A percentile compares a stretch with the other conserved stretches of the same genome.
Evolutionary conservation across 805 yeast genomes (phyloP).

Genomic region (Pichia phayaonensis): DNA sequence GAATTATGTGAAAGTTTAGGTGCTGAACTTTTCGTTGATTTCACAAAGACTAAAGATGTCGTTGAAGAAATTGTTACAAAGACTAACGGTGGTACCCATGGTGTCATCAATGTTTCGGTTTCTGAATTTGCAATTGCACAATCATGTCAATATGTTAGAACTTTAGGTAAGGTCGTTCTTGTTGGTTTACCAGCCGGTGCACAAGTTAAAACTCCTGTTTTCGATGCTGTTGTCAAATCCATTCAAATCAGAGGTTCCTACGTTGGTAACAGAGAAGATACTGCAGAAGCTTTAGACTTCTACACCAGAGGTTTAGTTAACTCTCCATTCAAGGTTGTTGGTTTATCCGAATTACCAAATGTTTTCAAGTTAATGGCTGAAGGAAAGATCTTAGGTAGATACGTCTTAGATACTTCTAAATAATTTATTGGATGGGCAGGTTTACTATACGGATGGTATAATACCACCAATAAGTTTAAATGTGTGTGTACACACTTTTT

Average conservation of each 20-base stretch:
- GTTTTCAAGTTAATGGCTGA: conserved; percentile 73
- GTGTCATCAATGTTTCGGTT: conserved; percentile 58
- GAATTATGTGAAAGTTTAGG: conserved; percentile 46
- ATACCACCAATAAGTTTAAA: neutral
- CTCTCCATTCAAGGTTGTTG: conserved; percentile 64
- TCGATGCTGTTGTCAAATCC: conserved; percentile 66
- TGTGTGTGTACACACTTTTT: neutral
- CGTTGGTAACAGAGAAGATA: conserved; percentile 85
- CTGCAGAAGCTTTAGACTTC: conserved; percentile 70
- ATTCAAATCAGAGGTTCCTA: conserved; percentile 72
- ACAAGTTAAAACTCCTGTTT: conserved; percentile 59
- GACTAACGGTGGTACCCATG: conserved; percentile 53
- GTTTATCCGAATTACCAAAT: conserved; percentile 59
- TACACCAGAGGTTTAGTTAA: conserved; percentile 57
- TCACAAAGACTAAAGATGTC: conserved; percentile 36
- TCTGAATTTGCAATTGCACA: conserved; percentile 44
- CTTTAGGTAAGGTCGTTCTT: conserved; percentile 52
- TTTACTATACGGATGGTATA: no score
- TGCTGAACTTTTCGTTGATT: conserved; percentile 58
- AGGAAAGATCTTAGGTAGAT: conserved; percentile 83
- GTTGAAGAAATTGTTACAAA: conserved; percentile 33
- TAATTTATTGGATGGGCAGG: conserved; percentile 21
- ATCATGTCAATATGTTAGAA: conserved; percentile 52
- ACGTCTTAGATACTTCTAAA: conserved; percentile 72
- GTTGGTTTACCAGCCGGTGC: conserved; percentile 79